Evolutionary conservation across 2,329 filamentous ascomycete genomes (phyloP).

Genomic region (Cadophora sp.): DNA sequence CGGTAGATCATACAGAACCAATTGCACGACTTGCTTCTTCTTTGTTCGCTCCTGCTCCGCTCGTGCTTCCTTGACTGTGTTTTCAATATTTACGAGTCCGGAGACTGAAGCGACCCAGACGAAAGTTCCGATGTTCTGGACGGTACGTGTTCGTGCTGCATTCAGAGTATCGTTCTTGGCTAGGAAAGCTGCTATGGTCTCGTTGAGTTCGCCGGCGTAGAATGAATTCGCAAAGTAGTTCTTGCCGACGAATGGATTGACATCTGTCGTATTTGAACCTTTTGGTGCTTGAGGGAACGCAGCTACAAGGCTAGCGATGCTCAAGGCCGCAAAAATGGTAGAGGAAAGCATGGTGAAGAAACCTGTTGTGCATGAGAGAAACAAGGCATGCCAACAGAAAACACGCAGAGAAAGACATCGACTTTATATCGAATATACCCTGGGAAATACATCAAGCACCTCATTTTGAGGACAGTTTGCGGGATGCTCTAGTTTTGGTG

Average conservation of each 20-base stretch:
- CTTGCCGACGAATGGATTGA: conserved; percentile 56
- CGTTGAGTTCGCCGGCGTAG: conserved; percentile 51
- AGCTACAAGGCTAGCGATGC: not conserved
- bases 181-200: conserved; percentile 49
- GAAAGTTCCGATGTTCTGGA: conserved; percentile 52
- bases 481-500: not conserved
- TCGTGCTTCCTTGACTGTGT: conserved; percentile 50
- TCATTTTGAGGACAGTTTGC: conserved; percentile 8
- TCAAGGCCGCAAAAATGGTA: conserved; percentile 1
- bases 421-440: conserved; percentile 1
- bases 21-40: conserved; percentile 46
- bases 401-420: not conserved
- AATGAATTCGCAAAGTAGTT: conserved; percentile 55
- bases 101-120: conserved; percentile 51
- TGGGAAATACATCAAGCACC: not conserved
- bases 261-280: not conserved
- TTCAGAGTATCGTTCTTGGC: conserved; percentile 48
- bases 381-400: not conserved
- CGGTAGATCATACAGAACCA: conserved; percentile 55
- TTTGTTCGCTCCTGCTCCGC: conserved; percentile 46
- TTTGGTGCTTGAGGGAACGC: not conserved
- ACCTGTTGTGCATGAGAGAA: not conserved
- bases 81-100: conserved; percentile 49
- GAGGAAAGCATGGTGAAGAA: conserved; percentile 9
- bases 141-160: conserved; percentile 48